Base-by-base conservation (phyloP, 2,329 filamentous ascomycete species). In the Celoporthe dispersa region DNA sequence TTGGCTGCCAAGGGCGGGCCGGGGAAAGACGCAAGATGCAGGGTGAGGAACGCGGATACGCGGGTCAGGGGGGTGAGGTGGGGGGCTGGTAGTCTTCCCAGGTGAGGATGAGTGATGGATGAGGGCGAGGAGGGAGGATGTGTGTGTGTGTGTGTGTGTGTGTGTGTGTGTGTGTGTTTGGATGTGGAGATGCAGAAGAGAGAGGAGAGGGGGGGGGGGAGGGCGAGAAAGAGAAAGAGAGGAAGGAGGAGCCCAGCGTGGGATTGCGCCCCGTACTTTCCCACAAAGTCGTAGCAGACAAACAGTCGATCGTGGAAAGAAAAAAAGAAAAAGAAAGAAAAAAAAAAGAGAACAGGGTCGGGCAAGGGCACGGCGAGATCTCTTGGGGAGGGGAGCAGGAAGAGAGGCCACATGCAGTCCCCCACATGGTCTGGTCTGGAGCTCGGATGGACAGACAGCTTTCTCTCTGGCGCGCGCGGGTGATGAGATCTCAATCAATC, bases 1-100 rank as follows among this genome's bases (percentile, higher is more conserved):
- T 63, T 68, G 70, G 35, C 62, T 64, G 70, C 68, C 61, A 67
- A 70, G 64, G 59, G 62, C 66, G 66, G 66, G 48, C 51, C 60
- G 60, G 33, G 37, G n/a, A 37, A 37, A 64, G 37, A 69, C 41
- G 48, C 62, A 68, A 39, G 59, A 64, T 65, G 67, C 64, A 69
- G 67, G 63, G 63, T 63, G 57, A 68, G 44, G 53, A 55, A 61
- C 25, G 8, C 16, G 16, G 33, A n/a, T 60, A 22, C 14, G 41
- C 44, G 33, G 25, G 44, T 31, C 41, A 68, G 63, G 63, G 63
- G 37, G 37, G 37, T n/a, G n/a, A n/a, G n/a, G n/a, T n/a, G 4
- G 37, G 16, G 19, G 3, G 19, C 7, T n/a, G 41, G 41, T 48
- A 9, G 7, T n/a, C 11, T n/a, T 48, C 6, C 8, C 22, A 48